Evolutionary conservation across 306 rosid genomes (phyloP).

Genomic region (Malus fusca): DNA sequence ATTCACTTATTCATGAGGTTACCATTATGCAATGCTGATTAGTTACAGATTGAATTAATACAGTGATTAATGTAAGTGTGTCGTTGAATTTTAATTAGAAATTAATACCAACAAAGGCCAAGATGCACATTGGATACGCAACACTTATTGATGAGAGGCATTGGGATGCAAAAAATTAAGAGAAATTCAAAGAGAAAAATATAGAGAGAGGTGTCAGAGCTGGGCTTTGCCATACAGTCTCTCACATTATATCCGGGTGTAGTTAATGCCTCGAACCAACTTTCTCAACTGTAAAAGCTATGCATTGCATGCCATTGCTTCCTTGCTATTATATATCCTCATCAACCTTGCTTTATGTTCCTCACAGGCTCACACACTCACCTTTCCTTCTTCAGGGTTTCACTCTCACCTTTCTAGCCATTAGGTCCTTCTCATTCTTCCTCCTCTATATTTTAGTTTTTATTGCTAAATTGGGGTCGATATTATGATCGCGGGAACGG

Average conservation of each 20-base stretch:
- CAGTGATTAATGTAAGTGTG: no score
- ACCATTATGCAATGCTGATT: not conserved
- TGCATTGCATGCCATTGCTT: not conserved
- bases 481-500: not conserved
- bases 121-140: not conserved
- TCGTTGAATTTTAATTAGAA: not conserved
- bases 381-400: not conserved
- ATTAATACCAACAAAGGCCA: not conserved
- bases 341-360: slow-evolving; percentile 10
- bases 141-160: not conserved
- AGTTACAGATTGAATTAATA: not conserved
- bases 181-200: not conserved
- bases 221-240: slow-evolving; percentile 6
- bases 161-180: not conserved
- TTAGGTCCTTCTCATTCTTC: not conserved
- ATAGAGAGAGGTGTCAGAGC: not conserved
- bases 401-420: not conserved
- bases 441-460: not conserved
- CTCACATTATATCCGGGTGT: slow-evolving; percentile 56
- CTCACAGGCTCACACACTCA: not conserved
- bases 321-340: slow-evolving; percentile 29
- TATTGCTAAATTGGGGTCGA: not conserved
- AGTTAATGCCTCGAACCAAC: slow-evolving; percentile 56
- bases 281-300: slow-evolving; percentile 39
- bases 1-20: not conserved